These are phyloP conservation scores for Gonapodya prolifera DNA, from an alignment of 192 early-diverging fungal species.

Conservation along the genomic window DNA sequence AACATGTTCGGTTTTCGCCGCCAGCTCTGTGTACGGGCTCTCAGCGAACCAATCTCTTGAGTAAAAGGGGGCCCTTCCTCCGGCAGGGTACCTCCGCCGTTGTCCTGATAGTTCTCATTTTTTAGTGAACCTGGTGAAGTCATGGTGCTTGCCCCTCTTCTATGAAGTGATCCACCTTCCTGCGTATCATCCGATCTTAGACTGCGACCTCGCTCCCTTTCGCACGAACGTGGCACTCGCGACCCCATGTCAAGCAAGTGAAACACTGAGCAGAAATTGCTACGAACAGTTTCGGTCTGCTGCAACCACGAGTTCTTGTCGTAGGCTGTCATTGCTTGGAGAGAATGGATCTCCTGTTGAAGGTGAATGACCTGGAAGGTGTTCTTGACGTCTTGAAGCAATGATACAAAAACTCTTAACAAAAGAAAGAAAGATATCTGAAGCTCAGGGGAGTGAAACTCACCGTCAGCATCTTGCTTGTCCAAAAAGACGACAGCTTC, in stretches of 20 bases:
- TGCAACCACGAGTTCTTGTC: slow-evolving; percentile 38
- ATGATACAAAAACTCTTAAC: slow-evolving; percentile 13
- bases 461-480: slow-evolving; percentile 20
- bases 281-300: slow-evolving; percentile 25
- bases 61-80: not conserved
- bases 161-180: not conserved
- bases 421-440: slow-evolving; percentile 10
- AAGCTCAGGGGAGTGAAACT: slow-evolving; percentile 13
- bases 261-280: slow-evolving; percentile 18
- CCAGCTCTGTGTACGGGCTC: not conserved
- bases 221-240: not conserved
- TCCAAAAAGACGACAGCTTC: slow-evolving; percentile 32
- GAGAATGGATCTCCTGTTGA: slow-evolving; percentile 25
- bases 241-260: slow-evolving; percentile 11
- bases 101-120: not conserved
- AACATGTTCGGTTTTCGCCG: not conserved
- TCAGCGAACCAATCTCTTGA: not conserved
- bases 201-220: not conserved
- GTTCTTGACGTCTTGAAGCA: slow-evolving; percentile 22
- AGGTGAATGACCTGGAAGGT: slow-evolving; percentile 33
- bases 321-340: slow-evolving; percentile 23
- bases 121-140: not conserved
- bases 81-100: not conserved
- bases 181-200: not conserved
- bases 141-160: not conserved